Evolutionary conservation across 805 yeast species (phyloP).

Genomic region (Kuraishia molischiana): DNA sequence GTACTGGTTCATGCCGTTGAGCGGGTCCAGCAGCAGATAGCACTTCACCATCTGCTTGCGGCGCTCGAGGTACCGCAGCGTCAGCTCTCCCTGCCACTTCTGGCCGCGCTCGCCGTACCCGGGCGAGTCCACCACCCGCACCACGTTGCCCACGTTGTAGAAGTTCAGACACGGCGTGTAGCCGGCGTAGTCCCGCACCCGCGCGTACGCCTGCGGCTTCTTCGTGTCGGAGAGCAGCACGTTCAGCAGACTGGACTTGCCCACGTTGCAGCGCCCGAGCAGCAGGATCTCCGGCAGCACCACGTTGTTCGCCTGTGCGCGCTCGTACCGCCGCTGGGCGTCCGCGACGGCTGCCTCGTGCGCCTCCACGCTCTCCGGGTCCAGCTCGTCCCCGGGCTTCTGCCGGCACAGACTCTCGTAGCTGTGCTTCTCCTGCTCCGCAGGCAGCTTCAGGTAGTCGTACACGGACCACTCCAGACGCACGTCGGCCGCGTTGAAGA

Average conservation of each 20-base stretch:
- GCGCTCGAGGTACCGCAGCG: slow-evolving; percentile 48
- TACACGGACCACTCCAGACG: slow-evolving; percentile 53
- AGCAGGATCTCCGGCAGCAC: slow-evolving; percentile 45
- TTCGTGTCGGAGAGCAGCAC: slow-evolving; percentile 36
- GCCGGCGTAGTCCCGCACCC: slow-evolving; percentile 23
- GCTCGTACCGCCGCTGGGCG: background rate
- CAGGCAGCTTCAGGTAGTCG: slow-evolving; percentile 47
- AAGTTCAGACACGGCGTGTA: slow-evolving; percentile 59
- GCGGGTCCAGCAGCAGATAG: slow-evolving; percentile 52
- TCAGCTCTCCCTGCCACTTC: slow-evolving; percentile 57
- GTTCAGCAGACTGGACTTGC: slow-evolving; percentile 73
- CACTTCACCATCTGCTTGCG: slow-evolving; percentile 47
- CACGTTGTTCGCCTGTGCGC: background rate
- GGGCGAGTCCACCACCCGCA: slow-evolving; percentile 76
- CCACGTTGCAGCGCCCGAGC: slow-evolving; percentile 79
- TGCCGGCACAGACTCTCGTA: slow-evolving; percentile 5
- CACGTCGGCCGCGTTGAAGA: slow-evolving; percentile 37
- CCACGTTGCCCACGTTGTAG: slow-evolving; percentile 51
- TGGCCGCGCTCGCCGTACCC: slow-evolving; percentile 79
- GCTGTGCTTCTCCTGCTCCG: slow-evolving; percentile 26
- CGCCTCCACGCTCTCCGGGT: background rate
- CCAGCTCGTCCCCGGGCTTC: slow-evolving; percentile 13
- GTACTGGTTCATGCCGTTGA: slow-evolving; percentile 45
- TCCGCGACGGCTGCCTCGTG: background rate
- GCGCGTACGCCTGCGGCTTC: slow-evolving; percentile 30